Evolutionary conservation across 768 basidiomycete genomes (phyloP), one percentile per base, ranked within the genome.

Genomic region (Leucocoprinus birnbaumii): DNA sequence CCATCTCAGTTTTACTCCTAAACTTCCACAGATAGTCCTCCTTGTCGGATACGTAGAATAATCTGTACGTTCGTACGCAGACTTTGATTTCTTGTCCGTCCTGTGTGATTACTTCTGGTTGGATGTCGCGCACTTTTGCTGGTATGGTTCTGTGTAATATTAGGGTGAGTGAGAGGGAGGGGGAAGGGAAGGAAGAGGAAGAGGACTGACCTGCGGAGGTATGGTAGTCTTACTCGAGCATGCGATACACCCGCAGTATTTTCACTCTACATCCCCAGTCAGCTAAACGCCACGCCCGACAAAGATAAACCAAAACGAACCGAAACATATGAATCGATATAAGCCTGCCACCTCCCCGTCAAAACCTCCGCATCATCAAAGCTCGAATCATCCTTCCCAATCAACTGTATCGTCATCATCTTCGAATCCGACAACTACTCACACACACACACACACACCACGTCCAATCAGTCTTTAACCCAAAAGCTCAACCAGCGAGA

Each of bases 11-110:
- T 22, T 68, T 65, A 0, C 67, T 66, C 21, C 74, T 68, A 13
- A 73, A 63, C 52, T 78, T 79, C 73, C 78, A 80, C 52, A 87
- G 68, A 55, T 79, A 76, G 58, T 89, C 88, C 60, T 87, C 88
- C 43, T 84, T 85, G 22, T 74, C 65, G 2, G 88, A 73, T 4
- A 89, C 88, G 65, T 84, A 93, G 74, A 94, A 94, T 13, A 93
- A 69, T 31, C 87, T 78, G 67, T 93, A 93, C 7, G 87, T 90
- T 55, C 85, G 78, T 34, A 92, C 78, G 68, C 94, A 96, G 54
- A 97, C 82, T 58, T 87, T 87, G 65, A 91, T 89, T 68, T 92
- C 89, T 16, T 95, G 77, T 2, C 79, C 79, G 27, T 87, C 86
- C 34, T 66, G 75, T 0, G 83, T 76, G 25, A 77, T 61, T 21